Conservation (phyloP, 495 filamentous ascomycete species). For the Penicillium turbatum region DNA sequence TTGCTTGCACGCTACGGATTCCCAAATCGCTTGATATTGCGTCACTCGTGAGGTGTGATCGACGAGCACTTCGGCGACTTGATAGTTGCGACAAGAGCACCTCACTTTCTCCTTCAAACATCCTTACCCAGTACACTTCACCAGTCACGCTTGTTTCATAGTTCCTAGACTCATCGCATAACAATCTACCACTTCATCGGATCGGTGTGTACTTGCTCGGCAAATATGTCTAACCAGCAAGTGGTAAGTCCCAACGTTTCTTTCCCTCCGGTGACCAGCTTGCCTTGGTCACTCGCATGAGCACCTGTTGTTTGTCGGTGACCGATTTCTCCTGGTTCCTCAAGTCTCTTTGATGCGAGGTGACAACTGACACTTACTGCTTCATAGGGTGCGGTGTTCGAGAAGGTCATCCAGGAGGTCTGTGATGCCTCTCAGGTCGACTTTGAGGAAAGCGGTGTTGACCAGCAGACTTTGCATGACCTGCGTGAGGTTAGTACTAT, state of each 20-base stretch:
- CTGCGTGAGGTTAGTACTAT: slow-evolving; percentile 67
- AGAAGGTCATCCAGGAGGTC: slow-evolving; percentile 87
- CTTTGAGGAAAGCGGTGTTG: slow-evolving; percentile 94
- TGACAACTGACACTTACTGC: slow-evolving; percentile 32
- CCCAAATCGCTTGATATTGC: slow-evolving; percentile 1
- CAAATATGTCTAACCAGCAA: slow-evolving; percentile 58
- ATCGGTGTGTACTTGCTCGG: neutral
- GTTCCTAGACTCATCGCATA: neutral
- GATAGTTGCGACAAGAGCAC: slow-evolving; percentile 24
- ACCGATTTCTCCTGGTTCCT: neutral
- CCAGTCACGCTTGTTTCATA: neutral
- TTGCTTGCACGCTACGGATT: neutral
- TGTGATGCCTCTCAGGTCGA: slow-evolving; percentile 82
- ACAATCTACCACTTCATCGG: neutral
- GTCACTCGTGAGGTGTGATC: slow-evolving; percentile 15
- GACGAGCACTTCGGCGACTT: slow-evolving; percentile 20
- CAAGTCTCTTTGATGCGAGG: neutral
- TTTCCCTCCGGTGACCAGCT: slow-evolving; percentile 17
- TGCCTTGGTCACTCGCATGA: slow-evolving; percentile 9
- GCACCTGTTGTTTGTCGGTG: neutral
- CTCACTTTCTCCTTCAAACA: slow-evolving; percentile 6
- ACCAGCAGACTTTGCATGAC: slow-evolving; percentile 76
- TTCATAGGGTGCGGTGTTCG: slow-evolving; percentile 73
- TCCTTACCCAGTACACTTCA: neutral
- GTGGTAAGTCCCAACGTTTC: slow-evolving; percentile 49